Evolutionary conservation across 2,329 filamentous ascomycete species (phyloP).

Genomic region (Myotisia sp.): DNA sequence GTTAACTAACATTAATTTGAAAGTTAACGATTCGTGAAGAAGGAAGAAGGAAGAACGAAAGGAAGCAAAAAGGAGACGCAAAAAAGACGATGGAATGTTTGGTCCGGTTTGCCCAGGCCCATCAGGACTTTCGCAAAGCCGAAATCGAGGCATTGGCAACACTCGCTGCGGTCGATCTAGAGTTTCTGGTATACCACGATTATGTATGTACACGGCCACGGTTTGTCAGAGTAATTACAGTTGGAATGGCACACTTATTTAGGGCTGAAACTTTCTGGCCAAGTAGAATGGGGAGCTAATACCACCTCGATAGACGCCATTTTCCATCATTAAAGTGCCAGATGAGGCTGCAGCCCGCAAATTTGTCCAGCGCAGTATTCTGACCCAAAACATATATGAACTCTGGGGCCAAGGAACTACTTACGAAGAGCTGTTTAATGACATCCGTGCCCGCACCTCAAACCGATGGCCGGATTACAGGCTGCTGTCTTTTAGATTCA

Average conservation of each 20-base stretch:
- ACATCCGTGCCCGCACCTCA: conserved; percentile 45
- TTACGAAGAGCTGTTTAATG: conserved; percentile 54
- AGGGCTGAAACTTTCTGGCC: too few relatives aligned
- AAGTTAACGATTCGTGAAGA: too few relatives aligned
- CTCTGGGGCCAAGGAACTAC: conserved; percentile 65
- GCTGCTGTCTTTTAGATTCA: conserved; percentile 62
- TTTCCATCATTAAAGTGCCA: conserved; percentile 60
- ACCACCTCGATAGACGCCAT: conserved; percentile 56
- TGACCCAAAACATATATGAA: conserved; percentile 72
- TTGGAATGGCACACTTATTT: too few relatives aligned
- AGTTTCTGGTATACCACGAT: conserved; percentile 60
- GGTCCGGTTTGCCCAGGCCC: conserved; percentile 74
- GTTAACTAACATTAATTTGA: too few relatives aligned
- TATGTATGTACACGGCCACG: conserved; percentile 42
- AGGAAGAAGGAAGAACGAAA: too few relatives aligned
- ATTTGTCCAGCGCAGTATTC: conserved; percentile 62
- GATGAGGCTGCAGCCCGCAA: conserved; percentile 49
- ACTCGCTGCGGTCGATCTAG: conserved; percentile 50
- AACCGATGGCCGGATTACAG: conserved; percentile 55
- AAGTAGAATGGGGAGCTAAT: too few relatives aligned
- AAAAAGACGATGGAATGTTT: conserved; percentile 57
- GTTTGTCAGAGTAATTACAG: too few relatives aligned
- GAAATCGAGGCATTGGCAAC: conserved; percentile 71
- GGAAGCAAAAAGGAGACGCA: too few relatives aligned
- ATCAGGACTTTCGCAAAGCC: conserved; percentile 78